phyloP scores from a whole-genome alignment of 2,329 filamentous ascomycete genomes.

The Plectosphaerella plurivora region DNA sequence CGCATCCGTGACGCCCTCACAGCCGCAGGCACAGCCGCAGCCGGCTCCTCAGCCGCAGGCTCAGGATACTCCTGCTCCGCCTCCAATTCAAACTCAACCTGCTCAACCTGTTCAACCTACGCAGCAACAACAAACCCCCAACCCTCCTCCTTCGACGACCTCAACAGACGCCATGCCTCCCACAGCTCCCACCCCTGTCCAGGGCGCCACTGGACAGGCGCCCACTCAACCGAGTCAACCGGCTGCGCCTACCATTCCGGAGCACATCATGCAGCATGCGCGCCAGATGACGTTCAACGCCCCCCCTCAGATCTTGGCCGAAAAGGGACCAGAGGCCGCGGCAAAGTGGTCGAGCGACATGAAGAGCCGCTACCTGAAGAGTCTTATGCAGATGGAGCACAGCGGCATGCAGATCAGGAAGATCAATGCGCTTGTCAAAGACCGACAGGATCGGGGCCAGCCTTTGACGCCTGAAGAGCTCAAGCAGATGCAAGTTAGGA shows the following conservation, averaged over 20 bases:
- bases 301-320: slow-evolving; percentile 31
- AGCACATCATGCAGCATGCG: slow-evolving; percentile 41
- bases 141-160: not conserved
- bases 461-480: slow-evolving; percentile 42
- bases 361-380: slow-evolving; percentile 41
- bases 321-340: slow-evolving; percentile 37
- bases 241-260: slow-evolving; percentile 27
- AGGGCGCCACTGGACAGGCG: slow-evolving; percentile 5
- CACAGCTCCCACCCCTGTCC: slow-evolving; percentile 9
- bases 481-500: slow-evolving; percentile 37
- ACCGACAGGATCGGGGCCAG: slow-evolving; percentile 36
- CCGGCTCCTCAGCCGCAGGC: not conserved
- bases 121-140: slow-evolving; percentile 3
- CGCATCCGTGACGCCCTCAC: slow-evolving; percentile 4
- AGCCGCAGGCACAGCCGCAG: not conserved
- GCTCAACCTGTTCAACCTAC: slow-evolving; percentile 6
- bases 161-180: slow-evolving; percentile 6
- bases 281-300: slow-evolving; percentile 42
- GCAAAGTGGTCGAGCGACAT: slow-evolving; percentile 43
- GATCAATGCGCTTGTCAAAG: slow-evolving; percentile 37
- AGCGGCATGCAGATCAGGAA: slow-evolving; percentile 32
- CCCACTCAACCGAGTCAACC: slow-evolving; percentile 4
- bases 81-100: too few species aligned
- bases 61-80: too few species aligned
- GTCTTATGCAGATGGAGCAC: slow-evolving; percentile 45